Base-by-base conservation (phyloP, 2,329 filamentous ascomycete species). In the Cladosporium phlei region DNA sequence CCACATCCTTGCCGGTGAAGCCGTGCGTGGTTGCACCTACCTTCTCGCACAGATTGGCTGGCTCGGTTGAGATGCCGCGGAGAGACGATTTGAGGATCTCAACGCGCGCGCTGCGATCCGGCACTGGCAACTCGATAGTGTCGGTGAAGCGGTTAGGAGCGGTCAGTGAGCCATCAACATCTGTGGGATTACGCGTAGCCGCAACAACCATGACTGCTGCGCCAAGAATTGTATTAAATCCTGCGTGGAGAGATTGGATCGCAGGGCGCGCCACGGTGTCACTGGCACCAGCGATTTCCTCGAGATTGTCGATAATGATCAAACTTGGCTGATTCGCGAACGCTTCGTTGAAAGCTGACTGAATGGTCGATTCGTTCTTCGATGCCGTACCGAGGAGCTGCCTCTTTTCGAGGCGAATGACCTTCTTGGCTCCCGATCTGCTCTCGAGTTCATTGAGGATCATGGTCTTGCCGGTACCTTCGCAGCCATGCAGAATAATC, bases 391-490 rank as follows among this genome's bases (percentile, higher is more conserved):
- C 60, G 30, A 59, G 50, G 11, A 66, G 50, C 38, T 55, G 57
- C 12, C 74, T 69, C 5, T 71, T 69, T 46, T 76, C 71, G 45
- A 90, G 70, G 46, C 71, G 76, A 54, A 85, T 76, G 1, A 89
- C 79, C 30, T 78, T 79, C 17, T 79, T 80, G 86, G 88, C 95
- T 48, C 75, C 76, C 0, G 81, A 79, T 5, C 72, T 75, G 24
- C 64, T 52, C 7, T 82, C 78, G 16, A 96, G 73, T 24, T 79
- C 77, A 12, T 83, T 66, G 1, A 96, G 70, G 0, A 96, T 71
- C 53, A 85, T 75, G 0, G 81, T 85, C 69, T 96, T 96, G 19
- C 91, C 91, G 0, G 87, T 94, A 9, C 91, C 90, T 52, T 80
- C 79, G 14, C 86, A 83, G 11, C 91, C 91, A 62, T 94, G 83